Evolutionary conservation across 2,329 filamentous ascomycete species (phyloP).

Genomic region (Beauveria varroae): DNA sequence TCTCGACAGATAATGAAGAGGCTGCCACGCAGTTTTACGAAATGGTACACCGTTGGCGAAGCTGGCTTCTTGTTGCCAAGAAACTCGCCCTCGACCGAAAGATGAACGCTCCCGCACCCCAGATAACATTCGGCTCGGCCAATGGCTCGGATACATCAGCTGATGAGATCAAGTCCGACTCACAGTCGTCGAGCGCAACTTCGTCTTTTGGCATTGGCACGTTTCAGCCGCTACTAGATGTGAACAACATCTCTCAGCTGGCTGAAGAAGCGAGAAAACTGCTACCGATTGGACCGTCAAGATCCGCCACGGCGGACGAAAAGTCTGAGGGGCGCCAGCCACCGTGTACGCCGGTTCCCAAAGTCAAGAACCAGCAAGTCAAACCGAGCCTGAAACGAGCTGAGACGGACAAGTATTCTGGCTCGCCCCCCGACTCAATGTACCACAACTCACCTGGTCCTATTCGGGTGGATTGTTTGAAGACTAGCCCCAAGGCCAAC

Average conservation of each 20-base stretch:
- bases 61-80: constrained; percentile 80
- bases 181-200: constrained; percentile 35
- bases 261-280: constrained; percentile 43
- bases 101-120: constrained; percentile 20
- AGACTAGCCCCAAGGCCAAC: background rate
- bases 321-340: background rate
- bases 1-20: constrained; percentile 66
- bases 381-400: background rate
- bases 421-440: background rate
- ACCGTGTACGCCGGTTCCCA: background rate
- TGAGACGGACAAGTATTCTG: background rate
- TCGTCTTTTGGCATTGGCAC: constrained; percentile 57
- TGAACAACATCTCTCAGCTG: constrained; percentile 49
- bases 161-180: constrained; percentile 13
- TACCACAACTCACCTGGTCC: background rate
- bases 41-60: constrained; percentile 73
- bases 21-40: constrained; percentile 63
- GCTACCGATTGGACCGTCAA: constrained; percentile 21
- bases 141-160: background rate
- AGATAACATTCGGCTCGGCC: constrained; percentile 20
- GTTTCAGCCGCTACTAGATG: constrained; percentile 61
- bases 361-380: background rate
- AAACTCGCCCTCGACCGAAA: constrained; percentile 43
- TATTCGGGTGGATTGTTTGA: background rate
- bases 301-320: background rate